Conservation (phyloP, 495 filamentous ascomycete species). For the Podospora comata region DNA sequence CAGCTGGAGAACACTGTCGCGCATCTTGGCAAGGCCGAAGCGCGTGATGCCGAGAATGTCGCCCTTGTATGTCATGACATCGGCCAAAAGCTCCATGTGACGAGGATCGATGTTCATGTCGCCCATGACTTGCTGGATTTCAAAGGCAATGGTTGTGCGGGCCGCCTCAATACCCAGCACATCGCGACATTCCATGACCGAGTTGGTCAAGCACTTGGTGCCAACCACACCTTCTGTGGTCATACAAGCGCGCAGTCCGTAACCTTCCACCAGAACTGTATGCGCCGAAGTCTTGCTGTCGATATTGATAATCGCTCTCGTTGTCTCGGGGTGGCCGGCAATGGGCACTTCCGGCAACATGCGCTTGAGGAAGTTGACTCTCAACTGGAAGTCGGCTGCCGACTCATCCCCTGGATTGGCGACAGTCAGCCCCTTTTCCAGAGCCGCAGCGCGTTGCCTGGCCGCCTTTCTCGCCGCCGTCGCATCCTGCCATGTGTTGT, state of each 20-base stretch:
- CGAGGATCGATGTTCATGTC: conserved; percentile 96
- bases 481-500: conserved; percentile 45
- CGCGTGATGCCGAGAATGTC: conserved; percentile 97
- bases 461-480: conserved; percentile 45
- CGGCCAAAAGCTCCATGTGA: conserved; percentile 97
- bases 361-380: conserved; percentile 79
- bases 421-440: conserved; percentile 30
- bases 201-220: conserved; percentile 69
- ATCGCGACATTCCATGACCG: conserved; percentile 84
- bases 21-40: conserved; percentile 95
- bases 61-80: conserved; percentile 99
- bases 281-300: conserved; percentile 52
- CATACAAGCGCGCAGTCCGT: conserved; percentile 85
- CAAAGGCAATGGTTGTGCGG: conserved; percentile 72
- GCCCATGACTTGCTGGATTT: conserved; percentile 80
- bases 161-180: conserved; percentile 98
- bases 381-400: conserved; percentile 69
- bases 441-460: conserved; percentile 48
- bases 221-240: conserved; percentile 84
- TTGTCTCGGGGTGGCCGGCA: conserved; percentile 79
- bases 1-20: conserved; percentile 88
- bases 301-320: conserved; percentile 82
- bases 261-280: conserved; percentile 87
- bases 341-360: conserved; percentile 74
- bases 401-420: conserved; percentile 39